A percentile compares a stretch with the other conserved stretches of the same genome.
Evolutionary conservation across 2,329 filamentous ascomycete species (phyloP).

Genomic region (Leptographium wingfieldii): DNA sequence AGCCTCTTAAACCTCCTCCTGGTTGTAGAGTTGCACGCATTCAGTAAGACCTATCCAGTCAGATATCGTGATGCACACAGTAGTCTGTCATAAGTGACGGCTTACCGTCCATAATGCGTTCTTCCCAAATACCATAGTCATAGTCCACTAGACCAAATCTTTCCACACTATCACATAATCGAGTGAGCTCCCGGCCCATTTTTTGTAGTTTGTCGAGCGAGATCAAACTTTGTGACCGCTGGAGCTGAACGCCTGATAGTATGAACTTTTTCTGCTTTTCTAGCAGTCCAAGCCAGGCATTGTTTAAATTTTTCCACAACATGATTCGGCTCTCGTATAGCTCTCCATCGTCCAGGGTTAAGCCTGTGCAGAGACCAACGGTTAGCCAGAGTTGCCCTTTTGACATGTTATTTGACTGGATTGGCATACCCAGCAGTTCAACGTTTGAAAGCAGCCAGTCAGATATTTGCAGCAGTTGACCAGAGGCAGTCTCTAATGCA

Average conservation of each 20-base stretch:
- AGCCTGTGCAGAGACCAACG: conserved; percentile 38
- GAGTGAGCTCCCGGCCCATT: conserved; percentile 71
- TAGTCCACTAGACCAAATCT: conserved; percentile 93
- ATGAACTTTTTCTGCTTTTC: conserved; percentile 74
- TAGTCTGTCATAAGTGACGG: no score
- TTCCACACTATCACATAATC: conserved; percentile 76
- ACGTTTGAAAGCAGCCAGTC: conserved; percentile 45
- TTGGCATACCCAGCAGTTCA: conserved; percentile 37
- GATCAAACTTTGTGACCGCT: conserved; percentile 51
- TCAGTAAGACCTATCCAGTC: background rate
- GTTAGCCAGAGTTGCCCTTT: background rate
- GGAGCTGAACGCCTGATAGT: conserved; percentile 42
- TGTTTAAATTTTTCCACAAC: conserved; percentile 90
- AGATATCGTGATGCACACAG: background rate
- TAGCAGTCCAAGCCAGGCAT: conserved; percentile 74
- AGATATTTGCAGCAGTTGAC: conserved; percentile 39
- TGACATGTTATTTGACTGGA: background rate
- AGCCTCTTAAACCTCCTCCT: background rate
- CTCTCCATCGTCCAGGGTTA: conserved; percentile 69
- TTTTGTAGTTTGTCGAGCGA: conserved; percentile 56
- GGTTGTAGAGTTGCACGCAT: background rate
- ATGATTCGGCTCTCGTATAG: conserved; percentile 65
- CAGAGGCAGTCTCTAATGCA: conserved; percentile 35
- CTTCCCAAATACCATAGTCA: conserved; percentile 92
- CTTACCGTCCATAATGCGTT: conserved; percentile 76